A percentile compares a stretch with the other conserved stretches of the same genome.
phyloP scores from a whole-genome alignment of 1,284 basidiomycete genomes.

The Cryptococcus neoformans region DNA sequence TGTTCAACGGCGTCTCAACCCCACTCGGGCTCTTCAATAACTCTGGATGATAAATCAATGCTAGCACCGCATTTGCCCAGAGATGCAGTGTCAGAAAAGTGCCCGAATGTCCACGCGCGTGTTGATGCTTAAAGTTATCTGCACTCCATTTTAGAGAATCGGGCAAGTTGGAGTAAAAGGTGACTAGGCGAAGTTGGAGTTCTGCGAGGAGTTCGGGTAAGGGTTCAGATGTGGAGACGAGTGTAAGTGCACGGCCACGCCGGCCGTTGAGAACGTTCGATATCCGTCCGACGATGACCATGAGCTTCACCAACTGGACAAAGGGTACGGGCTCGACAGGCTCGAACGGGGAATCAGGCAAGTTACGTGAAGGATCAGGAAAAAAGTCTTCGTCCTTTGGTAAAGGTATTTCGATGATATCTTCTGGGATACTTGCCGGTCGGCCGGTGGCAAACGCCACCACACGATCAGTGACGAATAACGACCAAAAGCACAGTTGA shows the following conservation, averaged over 20 bases:
- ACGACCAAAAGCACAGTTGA: conserved; percentile 48
- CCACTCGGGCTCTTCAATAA: conserved; percentile 48
- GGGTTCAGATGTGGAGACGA: conserved; percentile 39
- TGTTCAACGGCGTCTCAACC: conserved; percentile 48
- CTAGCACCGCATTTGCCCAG: conserved; percentile 51
- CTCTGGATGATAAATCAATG: conserved; percentile 51
- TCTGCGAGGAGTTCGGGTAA: conserved; percentile 40
- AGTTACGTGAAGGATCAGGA: conserved; percentile 43
- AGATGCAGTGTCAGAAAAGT: conserved; percentile 37
- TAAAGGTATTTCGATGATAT: conserved; percentile 51
- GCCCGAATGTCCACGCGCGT: conserved; percentile 44
- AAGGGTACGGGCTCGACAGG: conserved; percentile 47
- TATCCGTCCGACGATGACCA: conserved; percentile 52
- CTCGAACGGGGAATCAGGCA: conserved; percentile 24
- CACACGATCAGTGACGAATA: conserved; percentile 52
- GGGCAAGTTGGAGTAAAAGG: conserved; percentile 48
- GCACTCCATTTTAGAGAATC: conserved; percentile 48
- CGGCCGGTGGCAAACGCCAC: conserved; percentile 45
- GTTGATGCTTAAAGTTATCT: conserved; percentile 51
- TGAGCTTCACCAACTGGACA: conserved; percentile 48
- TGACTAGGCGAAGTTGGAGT: conserved; percentile 48
- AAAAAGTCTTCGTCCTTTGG: conserved; percentile 50
- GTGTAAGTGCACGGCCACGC: conserved; percentile 45
- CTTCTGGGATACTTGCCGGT: conserved; percentile 48
- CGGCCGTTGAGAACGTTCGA: conserved; percentile 50